Percentiles rank a stretch among this genome's conserved stretches.
Evolutionary conservation across 768 basidiomycete genomes (phyloP).

Genomic region (Tylopilus intermedius): DNA sequence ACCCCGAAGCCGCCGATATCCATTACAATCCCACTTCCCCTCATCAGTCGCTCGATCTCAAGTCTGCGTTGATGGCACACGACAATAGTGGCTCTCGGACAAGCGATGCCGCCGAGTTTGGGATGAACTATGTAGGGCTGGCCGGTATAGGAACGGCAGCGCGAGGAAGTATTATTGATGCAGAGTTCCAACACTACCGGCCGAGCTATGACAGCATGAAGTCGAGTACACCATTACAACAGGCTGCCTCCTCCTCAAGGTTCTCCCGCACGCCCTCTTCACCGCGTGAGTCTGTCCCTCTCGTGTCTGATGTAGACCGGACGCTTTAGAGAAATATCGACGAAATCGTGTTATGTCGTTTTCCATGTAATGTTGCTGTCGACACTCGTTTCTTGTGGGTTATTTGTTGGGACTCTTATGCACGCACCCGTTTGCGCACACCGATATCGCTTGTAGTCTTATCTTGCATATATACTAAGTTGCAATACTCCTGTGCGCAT

Average conservation of each 20-base stretch:
- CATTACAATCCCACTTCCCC: slow-evolving; percentile 17
- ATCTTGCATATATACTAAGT: neutral
- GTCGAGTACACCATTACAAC: slow-evolving; percentile 4
- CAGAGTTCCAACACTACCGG: slow-evolving; percentile 7
- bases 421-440: too few species aligned
- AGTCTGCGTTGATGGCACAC: slow-evolving; percentile 31
- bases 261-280: slow-evolving; percentile 3
- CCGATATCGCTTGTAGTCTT: slow-evolving; percentile 5
- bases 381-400: neutral
- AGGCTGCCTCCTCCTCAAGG: neutral
- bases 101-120: slow-evolving; percentile 22
- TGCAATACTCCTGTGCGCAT: too few species aligned
- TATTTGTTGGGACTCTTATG: neutral
- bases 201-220: slow-evolving; percentile 11
- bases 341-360: neutral
- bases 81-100: slow-evolving; percentile 9
- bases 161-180: slow-evolving; percentile 28
- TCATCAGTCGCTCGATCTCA: slow-evolving; percentile 24
- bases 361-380: neutral
- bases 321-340: neutral
- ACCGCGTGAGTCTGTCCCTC: neutral
- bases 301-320: slow-evolving; percentile 2
- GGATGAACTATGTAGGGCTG: slow-evolving; percentile 31
- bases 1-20: neutral
- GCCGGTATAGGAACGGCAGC: slow-evolving; percentile 43